A percentile compares a stretch with the other conserved stretches of the same genome.
Evolutionary conservation across 2,329 filamentous ascomycete genomes (phyloP).

Genomic region (Zymoseptoria passerinii): DNA sequence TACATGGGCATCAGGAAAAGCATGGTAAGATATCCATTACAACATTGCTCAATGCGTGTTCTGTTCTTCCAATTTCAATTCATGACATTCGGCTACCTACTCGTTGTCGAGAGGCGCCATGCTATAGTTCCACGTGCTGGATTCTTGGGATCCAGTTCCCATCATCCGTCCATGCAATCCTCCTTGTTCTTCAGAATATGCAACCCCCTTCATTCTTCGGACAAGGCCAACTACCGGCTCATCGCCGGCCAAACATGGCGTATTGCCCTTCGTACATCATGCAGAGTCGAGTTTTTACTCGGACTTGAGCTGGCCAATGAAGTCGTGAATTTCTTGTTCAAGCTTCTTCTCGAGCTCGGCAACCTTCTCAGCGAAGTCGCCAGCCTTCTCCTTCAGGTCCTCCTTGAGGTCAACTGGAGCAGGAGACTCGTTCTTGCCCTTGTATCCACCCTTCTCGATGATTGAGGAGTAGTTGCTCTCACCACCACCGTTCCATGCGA

Average conservation of each 20-base stretch:
- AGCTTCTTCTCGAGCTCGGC: conserved; percentile 22
- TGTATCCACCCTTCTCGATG: conserved; percentile 32
- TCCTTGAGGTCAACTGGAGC: conserved; percentile 9
- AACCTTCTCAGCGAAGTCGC: conserved; percentile 42
- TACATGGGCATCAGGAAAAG: too few relatives aligned
- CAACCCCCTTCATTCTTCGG: not conserved
- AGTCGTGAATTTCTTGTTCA: conserved; percentile 39
- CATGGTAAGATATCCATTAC: not conserved
- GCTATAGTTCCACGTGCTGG: not conserved
- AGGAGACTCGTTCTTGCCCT: conserved; percentile 21
- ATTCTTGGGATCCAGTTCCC: not conserved
- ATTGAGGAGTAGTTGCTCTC: conserved; percentile 68
- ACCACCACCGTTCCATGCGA: conserved; percentile 98
- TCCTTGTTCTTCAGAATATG: not conserved
- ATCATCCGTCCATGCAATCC: not conserved
- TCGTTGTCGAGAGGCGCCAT: not conserved
- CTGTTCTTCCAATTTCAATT: not conserved
- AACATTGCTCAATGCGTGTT: not conserved
- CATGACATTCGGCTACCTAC: not conserved
- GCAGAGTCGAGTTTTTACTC: conserved; percentile 6
- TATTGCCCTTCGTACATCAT: not conserved
- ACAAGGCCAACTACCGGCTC: not conserved
- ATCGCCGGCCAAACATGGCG: not conserved
- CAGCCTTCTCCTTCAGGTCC: conserved; percentile 21
- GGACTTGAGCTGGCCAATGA: conserved; percentile 33